Base-by-base conservation (phyloP, 2,329 filamentous ascomycete genomes). In the Trichoderma hamatum region DNA sequence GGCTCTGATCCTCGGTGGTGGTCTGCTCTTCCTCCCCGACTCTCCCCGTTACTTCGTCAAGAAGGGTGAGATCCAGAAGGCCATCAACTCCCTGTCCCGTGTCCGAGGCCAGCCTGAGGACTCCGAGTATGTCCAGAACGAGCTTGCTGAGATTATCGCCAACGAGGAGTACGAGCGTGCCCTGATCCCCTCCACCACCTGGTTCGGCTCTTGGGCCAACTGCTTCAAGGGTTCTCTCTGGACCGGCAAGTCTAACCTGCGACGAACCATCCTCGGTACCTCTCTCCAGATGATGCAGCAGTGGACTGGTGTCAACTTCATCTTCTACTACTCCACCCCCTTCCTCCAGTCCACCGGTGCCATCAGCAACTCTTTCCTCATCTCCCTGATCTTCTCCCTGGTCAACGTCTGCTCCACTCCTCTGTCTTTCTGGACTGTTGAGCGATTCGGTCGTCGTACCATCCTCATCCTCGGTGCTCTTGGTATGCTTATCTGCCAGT, bases 251-350 rank as follows among this genome's bases (percentile, higher is more conserved):
- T 89, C 88, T 71, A 93, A 89, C 84, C 78, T 92, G 68, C 90
- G 90, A 75, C 87, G 89, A 73, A 90, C 90, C 30, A 88, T 92
- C 70, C 84, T 93, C 55, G 90, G 90, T 75, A 91, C 88, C 55
- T 90, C 89, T 30, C 84, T 92, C 39, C 90, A 93, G 84, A 92
- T 92, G 90, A 92, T 92, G 89, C 90, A 92, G 81, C 90, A 92
- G 81, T 88, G 84, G 88, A 94, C 92, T 30, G 92, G 93, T 84
- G 91, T 97, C 82, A 97, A 97, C 86, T 96, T 95, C 82, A 92
- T 96, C 85, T 96, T 94, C 84, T 92, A 93, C 83, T 93, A 90
- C 83, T 93, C 92, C 43, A 94, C 92, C 39, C 88, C 91, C 70
- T 96, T 97, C 88, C 92, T 97, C 83, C 82, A 91, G 81, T 89